Evolutionary conservation across 176 grass and related monocot species (phyloP).

Genomic region (Avena eriantha): DNA sequence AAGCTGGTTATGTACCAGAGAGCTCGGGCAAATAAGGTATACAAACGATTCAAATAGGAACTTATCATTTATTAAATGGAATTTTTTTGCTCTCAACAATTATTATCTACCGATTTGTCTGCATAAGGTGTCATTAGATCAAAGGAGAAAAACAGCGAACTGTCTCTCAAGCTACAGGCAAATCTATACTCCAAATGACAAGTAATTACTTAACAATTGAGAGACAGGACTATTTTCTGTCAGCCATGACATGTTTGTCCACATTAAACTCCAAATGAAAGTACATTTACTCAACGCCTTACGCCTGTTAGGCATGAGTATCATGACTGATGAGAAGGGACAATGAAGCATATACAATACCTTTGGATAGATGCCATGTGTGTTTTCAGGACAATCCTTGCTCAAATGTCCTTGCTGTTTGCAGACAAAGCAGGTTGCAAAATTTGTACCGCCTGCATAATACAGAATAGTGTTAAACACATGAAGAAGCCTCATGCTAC

Average conservation of each 20-base stretch:
- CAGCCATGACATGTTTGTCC: conserved; percentile 12
- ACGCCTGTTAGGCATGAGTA: neutral
- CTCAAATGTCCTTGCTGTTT: conserved; percentile 86
- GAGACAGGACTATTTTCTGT: conserved; percentile 4
- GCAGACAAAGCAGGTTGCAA: conserved; percentile 91
- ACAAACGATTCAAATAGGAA: neutral
- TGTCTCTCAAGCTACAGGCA: neutral
- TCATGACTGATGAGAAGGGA: neutral
- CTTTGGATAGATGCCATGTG: conserved; percentile 95
- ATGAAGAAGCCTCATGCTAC: conserved; percentile 8
- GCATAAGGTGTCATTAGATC: neutral
- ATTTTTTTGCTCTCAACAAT: neutral
- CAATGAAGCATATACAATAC: conserved; percentile 42
- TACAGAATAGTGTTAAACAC: conserved; percentile 20
- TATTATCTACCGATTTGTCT: conserved; percentile 20
- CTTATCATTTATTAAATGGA: conserved; percentile 6
- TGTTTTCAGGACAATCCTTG: conserved; percentile 85
- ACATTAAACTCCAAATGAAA: neutral
- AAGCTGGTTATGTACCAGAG: neutral
- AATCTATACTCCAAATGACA: neutral
- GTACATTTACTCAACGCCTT: neutral
- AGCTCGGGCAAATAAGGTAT: neutral
- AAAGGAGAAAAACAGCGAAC: conserved; percentile 9
- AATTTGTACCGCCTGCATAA: conserved; percentile 79
- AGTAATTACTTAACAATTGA: neutral